Percentiles rank a stretch among this genome's conserved stretches.
phyloP scores from a whole-genome alignment of 2,329 filamentous ascomycete species.

The Phaeosphaeria sp. region DNA sequence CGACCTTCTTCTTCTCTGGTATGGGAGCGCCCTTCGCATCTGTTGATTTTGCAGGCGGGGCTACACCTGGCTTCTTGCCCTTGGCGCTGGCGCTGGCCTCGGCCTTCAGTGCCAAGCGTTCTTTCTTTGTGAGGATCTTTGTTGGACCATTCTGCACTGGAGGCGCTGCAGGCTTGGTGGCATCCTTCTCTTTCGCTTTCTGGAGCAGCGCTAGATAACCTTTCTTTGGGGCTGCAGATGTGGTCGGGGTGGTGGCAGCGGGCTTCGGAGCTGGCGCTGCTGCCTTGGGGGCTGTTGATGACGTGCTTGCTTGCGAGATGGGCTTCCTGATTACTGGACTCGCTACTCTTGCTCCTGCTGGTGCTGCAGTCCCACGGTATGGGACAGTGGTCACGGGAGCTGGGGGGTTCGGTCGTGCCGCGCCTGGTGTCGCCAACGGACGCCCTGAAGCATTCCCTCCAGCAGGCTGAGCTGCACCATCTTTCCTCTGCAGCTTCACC shows the following conservation, averaged over 20 bases:
- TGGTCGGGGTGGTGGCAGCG: slow-evolving; percentile 29
- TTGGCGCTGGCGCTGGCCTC: slow-evolving; percentile 51
- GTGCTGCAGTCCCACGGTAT: slow-evolving; percentile 48
- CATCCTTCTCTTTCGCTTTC: slow-evolving; percentile 68
- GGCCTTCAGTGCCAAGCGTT: slow-evolving; percentile 55
- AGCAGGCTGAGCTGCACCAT: slow-evolving; percentile 31
- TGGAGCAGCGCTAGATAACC: slow-evolving; percentile 78
- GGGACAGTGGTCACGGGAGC: slow-evolving; percentile 34
- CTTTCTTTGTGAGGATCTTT: slow-evolving; percentile 68
- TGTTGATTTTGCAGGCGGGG: slow-evolving; percentile 15
- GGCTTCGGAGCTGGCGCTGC: slow-evolving; percentile 29
- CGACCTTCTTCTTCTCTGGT: slow-evolving; percentile 48
- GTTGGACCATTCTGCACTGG: slow-evolving; percentile 78
- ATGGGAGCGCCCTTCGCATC: slow-evolving; percentile 33
- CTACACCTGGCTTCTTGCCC: slow-evolving; percentile 40
- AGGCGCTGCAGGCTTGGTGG: slow-evolving; percentile 59
- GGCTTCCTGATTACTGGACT: slow-evolving; percentile 34
- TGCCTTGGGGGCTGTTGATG: slow-evolving; percentile 24
- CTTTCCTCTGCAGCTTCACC: slow-evolving; percentile 43
- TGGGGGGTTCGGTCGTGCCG: slow-evolving; percentile 29
- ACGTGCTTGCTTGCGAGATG: slow-evolving; percentile 18
- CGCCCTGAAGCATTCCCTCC: slow-evolving; percentile 35
- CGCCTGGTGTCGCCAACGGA: slow-evolving; percentile 28
- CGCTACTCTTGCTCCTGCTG: slow-evolving; percentile 30
- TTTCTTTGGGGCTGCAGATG: slow-evolving; percentile 66